Conservation (phyloP, 805 yeast species). For the Nakazawaea sp. region DNA sequence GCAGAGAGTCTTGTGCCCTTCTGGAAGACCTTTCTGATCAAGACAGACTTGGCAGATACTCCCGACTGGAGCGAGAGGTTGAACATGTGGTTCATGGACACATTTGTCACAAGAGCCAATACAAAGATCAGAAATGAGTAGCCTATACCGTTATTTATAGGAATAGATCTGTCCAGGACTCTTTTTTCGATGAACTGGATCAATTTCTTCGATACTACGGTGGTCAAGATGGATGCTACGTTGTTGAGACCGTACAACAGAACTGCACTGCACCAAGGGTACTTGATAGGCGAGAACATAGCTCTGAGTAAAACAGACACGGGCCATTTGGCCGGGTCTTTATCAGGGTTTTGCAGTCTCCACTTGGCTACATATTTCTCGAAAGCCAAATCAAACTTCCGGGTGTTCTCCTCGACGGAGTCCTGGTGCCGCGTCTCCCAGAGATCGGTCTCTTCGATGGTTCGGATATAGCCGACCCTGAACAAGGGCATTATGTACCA, state of each 20-base stretch:
- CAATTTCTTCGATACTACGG: constrained; percentile 58
- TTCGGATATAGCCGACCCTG: constrained; percentile 62
- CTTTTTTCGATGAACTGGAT: constrained; percentile 54
- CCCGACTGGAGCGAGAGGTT: constrained; percentile 57
- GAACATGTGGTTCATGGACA: constrained; percentile 55
- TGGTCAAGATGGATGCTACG: constrained; percentile 43
- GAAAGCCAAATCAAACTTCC: constrained; percentile 27
- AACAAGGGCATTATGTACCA: constrained; percentile 68
- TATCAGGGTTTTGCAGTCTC: constrained; percentile 24
- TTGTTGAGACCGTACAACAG: constrained; percentile 39
- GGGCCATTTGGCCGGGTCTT: constrained; percentile 29
- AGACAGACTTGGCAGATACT: constrained; percentile 59
- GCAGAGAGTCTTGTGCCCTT: constrained; percentile 60
- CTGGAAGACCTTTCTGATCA: constrained; percentile 61
- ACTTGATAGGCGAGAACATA: constrained; percentile 35
- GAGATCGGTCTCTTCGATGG: constrained; percentile 60
- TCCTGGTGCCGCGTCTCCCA: constrained; percentile 34
- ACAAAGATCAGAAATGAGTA: constrained; percentile 62
- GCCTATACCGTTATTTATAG: constrained; percentile 61
- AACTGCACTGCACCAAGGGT: background rate
- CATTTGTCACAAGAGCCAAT: constrained; percentile 42
- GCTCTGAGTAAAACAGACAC: constrained; percentile 29
- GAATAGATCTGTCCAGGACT: constrained; percentile 31
- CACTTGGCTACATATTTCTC: constrained; percentile 19
- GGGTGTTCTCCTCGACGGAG: constrained; percentile 32